phyloP scores from a whole-genome alignment of 1,139 yeast species.

The Nakaseomyces uthaithaninus region DNA sequence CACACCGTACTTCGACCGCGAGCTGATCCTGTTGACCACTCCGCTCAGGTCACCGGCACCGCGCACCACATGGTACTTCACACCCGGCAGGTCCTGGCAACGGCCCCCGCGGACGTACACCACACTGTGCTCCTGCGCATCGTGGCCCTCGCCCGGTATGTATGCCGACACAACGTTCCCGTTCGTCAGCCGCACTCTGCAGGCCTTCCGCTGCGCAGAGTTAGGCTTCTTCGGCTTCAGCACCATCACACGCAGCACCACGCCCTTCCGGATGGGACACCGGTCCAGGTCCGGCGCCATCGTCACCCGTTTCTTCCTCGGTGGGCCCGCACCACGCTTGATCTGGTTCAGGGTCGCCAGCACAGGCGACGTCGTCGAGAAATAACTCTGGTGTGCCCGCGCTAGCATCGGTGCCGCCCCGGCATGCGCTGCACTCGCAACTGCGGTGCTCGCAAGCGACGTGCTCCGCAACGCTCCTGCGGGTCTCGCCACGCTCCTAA shows the following conservation, averaged over 20 bases:
- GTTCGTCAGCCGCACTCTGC: constrained; percentile 86
- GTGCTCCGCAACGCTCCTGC: too few relatives aligned
- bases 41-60: constrained; percentile 93
- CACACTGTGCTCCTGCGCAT: constrained; percentile 95
- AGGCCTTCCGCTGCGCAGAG: constrained; percentile 95
- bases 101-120: constrained; percentile 96
- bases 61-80: constrained; percentile 85
- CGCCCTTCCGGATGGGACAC: constrained; percentile 85
- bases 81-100: constrained; percentile 98
- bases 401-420: too few relatives aligned
- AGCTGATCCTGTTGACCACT: constrained; percentile 83
- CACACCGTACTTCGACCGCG: constrained; percentile 90
- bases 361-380: constrained; percentile 12
- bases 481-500: too few relatives aligned
- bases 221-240: constrained; percentile 97
- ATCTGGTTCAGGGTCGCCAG: constrained; percentile 69
- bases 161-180: constrained; percentile 87
- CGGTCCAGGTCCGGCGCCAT: constrained; percentile 76
- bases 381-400: too few relatives aligned
- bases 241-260: constrained; percentile 88
- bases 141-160: constrained; percentile 98
- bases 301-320: constrained; percentile 42
- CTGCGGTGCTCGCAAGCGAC: too few relatives aligned
- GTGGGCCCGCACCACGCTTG: constrained; percentile 56
- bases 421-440: too few relatives aligned